Percentiles rank a stretch among this genome's conserved stretches.
phyloP scores from a whole-genome alignment of 2,329 filamentous ascomycete genomes.

The Cladosporium sp. region DNA sequence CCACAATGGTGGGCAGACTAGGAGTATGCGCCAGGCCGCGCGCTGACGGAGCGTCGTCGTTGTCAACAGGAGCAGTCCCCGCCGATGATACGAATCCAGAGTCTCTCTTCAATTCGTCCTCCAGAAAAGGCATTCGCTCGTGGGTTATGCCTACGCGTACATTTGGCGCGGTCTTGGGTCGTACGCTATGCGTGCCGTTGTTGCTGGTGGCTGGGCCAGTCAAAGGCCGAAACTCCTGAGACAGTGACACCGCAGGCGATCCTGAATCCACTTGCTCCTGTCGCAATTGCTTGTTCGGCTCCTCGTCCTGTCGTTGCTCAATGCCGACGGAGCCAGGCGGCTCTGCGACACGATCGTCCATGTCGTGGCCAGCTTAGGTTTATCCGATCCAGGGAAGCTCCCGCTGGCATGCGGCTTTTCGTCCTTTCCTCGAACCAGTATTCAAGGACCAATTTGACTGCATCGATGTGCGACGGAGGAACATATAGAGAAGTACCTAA shows the following conservation, averaged over 20 bases:
- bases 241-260: not conserved
- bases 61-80: not conserved
- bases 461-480: not conserved
- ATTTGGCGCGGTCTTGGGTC: conserved; percentile 13
- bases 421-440: not conserved
- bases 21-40: conserved; percentile 1
- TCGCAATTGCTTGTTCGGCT: not conserved
- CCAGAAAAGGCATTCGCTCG: not conserved
- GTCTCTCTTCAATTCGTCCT: conserved; percentile 31
- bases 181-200: not conserved
- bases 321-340: not conserved
- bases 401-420: not conserved
- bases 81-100: conserved; percentile 29
- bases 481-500: not conserved
- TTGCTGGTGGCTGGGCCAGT: not conserved
- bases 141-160: not conserved
- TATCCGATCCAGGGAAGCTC: not conserved
- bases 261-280: not conserved
- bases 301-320: not conserved
- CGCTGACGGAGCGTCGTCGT: not conserved
- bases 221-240: not conserved
- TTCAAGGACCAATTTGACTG: not conserved
- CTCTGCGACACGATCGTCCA: conserved; percentile 6
- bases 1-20: conserved; percentile 39
- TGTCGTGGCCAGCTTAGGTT: not conserved